Base-by-base conservation (phyloP, 1,284 basidiomycete genomes). In the Chalciporus piperatoides region DNA sequence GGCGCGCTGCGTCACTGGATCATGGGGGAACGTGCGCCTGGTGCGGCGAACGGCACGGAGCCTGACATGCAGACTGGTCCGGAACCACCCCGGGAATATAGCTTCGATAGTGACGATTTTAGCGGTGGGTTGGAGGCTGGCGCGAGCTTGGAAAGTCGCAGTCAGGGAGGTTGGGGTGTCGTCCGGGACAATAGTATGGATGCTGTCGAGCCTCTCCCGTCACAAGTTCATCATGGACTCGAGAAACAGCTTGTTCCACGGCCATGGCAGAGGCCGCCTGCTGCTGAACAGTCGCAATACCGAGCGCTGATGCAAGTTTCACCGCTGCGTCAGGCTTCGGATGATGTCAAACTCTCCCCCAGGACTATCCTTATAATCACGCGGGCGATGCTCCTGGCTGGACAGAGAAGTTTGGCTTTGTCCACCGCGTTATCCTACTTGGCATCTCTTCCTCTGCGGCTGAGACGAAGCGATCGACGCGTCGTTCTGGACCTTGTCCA, bases 401-500 rank as follows among this genome's bases (percentile, higher is more conserved):
- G 54, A 53, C 68, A 55, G 51, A 51, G 40, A n/a, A 48, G 59
- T 14, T 46, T 64, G 28, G 80, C 79, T 4, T 46, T 72, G 36
- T 61, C 65, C 21, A 62, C 79, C 15, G 71, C 74, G 14, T 63
- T 68, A 46, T 59, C 66, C 3, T 82, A 77, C 61, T 62, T 82
- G 41, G 58, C 63, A 42, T 59, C 62, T 24, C 65, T 81, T 35
- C 76, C 78, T 45, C 57, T 54, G n/a, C 53, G 52, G 28, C 55
- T 81, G 40, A 61, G 58, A 55, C 55, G 54, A 27, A 61, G 59
- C 44, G 62, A 64, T 53, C 63, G 60, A 23, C 57, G 59, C 36
- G 54, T 56, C 30, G 73, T 73, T 50, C 59, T 80, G 44, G 67
- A 72, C 46, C 72, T 82, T 32, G 68, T 82, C 45, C 54, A 82